A percentile compares a stretch with the other conserved stretches of the same genome.
Evolutionary conservation across 805 yeast genomes (phyloP).

Genomic region (Candida caryicola): DNA sequence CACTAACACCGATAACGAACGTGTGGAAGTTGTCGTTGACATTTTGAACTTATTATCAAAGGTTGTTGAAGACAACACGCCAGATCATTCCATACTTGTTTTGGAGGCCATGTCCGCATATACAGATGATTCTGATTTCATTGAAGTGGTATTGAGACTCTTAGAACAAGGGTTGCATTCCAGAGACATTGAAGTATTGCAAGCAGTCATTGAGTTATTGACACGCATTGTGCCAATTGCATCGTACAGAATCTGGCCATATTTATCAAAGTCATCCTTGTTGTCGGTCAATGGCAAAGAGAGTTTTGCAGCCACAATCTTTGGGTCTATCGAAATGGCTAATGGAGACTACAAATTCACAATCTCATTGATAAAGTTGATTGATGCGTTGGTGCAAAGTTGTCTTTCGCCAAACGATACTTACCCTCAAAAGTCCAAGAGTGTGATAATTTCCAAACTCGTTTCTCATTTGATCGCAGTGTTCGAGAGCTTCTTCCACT

Average conservation of each 20-base stretch:
- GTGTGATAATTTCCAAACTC: constrained; percentile 54
- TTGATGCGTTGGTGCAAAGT: constrained; percentile 50
- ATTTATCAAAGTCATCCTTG: constrained; percentile 63
- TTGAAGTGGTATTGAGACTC: constrained; percentile 61
- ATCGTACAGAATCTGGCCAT: constrained; percentile 77
- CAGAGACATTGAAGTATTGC: constrained; percentile 46
- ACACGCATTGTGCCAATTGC: constrained; percentile 45
- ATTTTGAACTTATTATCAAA: constrained; percentile 51
- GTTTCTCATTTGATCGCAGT: constrained; percentile 58
- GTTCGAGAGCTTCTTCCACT: constrained; percentile 69
- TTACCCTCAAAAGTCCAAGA: constrained; percentile 36
- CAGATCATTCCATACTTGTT: constrained; percentile 21
- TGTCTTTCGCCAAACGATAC: constrained; percentile 40
- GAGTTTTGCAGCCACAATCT: constrained; percentile 57
- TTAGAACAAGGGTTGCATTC: constrained; percentile 65
- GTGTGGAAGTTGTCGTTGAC: constrained; percentile 41
- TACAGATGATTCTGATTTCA: constrained; percentile 55
- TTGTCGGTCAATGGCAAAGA: constrained; percentile 60
- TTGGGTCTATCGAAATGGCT: constrained; percentile 73
- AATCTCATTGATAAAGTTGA: constrained; percentile 53
- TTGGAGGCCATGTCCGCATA: constrained; percentile 45
- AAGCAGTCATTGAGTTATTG: constrained; percentile 49
- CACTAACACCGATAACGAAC: constrained; percentile 36
- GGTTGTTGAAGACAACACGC: constrained; percentile 40
- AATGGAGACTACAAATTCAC: constrained; percentile 67